These are phyloP conservation scores for Ustilago sp. DNA, from an alignment of 1,284 basidiomycete species.

Conservation along the genomic window DNA sequence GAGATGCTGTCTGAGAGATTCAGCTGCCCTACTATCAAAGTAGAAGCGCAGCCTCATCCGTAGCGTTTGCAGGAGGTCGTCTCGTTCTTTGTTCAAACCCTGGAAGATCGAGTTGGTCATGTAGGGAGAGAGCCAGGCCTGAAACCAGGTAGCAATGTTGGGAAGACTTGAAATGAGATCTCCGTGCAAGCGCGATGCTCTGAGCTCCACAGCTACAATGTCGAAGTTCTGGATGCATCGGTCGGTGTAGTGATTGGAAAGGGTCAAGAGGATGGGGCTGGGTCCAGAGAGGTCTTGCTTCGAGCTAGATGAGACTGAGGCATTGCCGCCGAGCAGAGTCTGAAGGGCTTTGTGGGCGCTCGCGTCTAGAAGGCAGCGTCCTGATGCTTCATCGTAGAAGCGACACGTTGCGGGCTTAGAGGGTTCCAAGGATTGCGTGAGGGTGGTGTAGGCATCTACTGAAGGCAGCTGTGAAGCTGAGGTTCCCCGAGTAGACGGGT, in stretches of 20 bases:
- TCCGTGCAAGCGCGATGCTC: slow-evolving; percentile 3
- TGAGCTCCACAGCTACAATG: slow-evolving; percentile 3
- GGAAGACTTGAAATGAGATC: slow-evolving; percentile 17
- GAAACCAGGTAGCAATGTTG: slow-evolving; percentile 23
- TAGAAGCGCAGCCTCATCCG: slow-evolving; percentile 24
- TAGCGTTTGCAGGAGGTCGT: slow-evolving; percentile 17
- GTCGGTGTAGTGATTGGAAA: slow-evolving; percentile 30
- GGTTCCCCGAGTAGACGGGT: neutral
- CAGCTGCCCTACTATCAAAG: slow-evolving; percentile 16
- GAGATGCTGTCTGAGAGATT: slow-evolving; percentile 18
- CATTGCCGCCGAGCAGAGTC: slow-evolving; percentile 11
- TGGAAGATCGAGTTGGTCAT: slow-evolving; percentile 20
- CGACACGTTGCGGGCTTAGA: slow-evolving; percentile 11
- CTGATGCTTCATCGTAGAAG: slow-evolving; percentile 11
- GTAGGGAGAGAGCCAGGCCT: slow-evolving; percentile 38
- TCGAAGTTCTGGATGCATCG: slow-evolving; percentile 17
- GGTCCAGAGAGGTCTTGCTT: slow-evolving; percentile 20
- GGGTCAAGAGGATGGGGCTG: slow-evolving; percentile 23
- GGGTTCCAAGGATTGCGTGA: slow-evolving; percentile 29
- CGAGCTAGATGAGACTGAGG: slow-evolving; percentile 23
- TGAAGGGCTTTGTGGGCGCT: slow-evolving; percentile 5
- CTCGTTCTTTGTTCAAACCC: neutral
- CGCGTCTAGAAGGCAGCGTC: neutral
- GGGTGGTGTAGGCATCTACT: slow-evolving; percentile 16
- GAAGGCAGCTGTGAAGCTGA: slow-evolving; percentile 7